A percentile compares a stretch with the other conserved stretches of the same genome.
These are phyloP conservation scores for Arctium minus DNA, from an alignment of 129 eudicot genomes.

Conservation along the genomic window DNA sequence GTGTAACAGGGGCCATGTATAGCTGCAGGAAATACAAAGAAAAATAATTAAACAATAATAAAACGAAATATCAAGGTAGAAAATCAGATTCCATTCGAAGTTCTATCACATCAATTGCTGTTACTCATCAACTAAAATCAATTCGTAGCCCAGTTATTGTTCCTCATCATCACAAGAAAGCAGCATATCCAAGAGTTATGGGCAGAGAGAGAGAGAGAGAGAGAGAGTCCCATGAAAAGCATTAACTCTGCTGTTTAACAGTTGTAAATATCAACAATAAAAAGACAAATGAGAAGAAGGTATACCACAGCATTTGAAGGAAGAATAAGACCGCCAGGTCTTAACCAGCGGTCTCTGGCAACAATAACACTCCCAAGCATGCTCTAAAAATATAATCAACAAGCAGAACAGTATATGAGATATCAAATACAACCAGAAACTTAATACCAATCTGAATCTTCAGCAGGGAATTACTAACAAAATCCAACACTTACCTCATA, in stretches of 20 bases:
- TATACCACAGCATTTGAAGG: conserved; percentile 93
- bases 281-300: conserved; percentile 10
- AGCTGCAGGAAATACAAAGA: conserved; percentile 45
- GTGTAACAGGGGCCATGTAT: conserved; percentile 92
- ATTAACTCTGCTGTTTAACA: not conserved
- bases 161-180: too few relatives aligned
- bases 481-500: conserved; percentile 58
- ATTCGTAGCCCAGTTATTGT: not conserved
- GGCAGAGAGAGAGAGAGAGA: too few relatives aligned
- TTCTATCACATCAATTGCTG: not conserved
- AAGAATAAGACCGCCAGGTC: conserved; percentile 98
- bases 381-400: conserved; percentile 50
- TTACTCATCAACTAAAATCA: not conserved
- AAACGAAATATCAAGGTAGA: not conserved
- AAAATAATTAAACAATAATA: not conserved
- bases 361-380: conserved; percentile 97
- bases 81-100: too few relatives aligned
- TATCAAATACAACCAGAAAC: not conserved
- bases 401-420: conserved; percentile 13
- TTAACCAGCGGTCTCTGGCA: conserved; percentile 99
- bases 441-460: not conserved
- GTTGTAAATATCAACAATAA: not conserved
- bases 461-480: not conserved
- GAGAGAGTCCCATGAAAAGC: too few relatives aligned
- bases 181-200: too few relatives aligned